Base-by-base conservation (phyloP, 2,329 filamentous ascomycete species). In the Penicillium frequentans region DNA sequence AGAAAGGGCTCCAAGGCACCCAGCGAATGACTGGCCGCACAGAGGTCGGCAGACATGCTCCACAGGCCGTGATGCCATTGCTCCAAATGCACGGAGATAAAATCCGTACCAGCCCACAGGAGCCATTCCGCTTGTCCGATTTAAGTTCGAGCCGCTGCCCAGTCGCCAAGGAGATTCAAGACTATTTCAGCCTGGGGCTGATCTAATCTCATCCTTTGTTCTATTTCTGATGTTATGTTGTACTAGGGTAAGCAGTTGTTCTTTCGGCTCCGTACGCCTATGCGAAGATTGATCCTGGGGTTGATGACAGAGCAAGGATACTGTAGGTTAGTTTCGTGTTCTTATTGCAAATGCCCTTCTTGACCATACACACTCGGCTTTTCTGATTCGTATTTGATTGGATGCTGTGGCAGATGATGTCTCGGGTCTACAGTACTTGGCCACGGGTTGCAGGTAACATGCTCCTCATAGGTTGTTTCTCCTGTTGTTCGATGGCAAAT, bases 81-180 rank as follows among this genome's bases (percentile, higher is more conserved):
- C 56, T 48, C 48, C 27, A 52, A 27, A 33, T n/a, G 4, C 58
- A 47, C 63, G 63, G 63, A 65, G 52, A 64, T 63, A 61, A 48
- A 61, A 54, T 64, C 63, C 63, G 63, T 49, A 11, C 16, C 47
- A 59, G 57, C 52, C 56, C 50, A 60, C 50, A 31, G 24, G 42
- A 21, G 7, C 24, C 50, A 58, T 57, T 64, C 54, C 54, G 50
- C 35, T 53, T 26, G 49, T 24, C 52, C 42, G n/a, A 33, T 29
- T 50, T 43, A 23, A 26, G 29, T 23, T 29, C 39, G 19, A 23
- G 39, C 39, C 19, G 39, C 8, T 11, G 27, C 9, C 27, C 10
- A 10, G 27, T 29, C 11, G 4, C 23, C 35, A 39, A 42, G 19
- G 39, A 3, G 11, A 13, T 21, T 42, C 10, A 8, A 19, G 16